These are phyloP conservation scores for Cryptococcus neoformans DNA, from an alignment of 1,284 basidiomycete genomes.

Conservation along the genomic window DNA sequence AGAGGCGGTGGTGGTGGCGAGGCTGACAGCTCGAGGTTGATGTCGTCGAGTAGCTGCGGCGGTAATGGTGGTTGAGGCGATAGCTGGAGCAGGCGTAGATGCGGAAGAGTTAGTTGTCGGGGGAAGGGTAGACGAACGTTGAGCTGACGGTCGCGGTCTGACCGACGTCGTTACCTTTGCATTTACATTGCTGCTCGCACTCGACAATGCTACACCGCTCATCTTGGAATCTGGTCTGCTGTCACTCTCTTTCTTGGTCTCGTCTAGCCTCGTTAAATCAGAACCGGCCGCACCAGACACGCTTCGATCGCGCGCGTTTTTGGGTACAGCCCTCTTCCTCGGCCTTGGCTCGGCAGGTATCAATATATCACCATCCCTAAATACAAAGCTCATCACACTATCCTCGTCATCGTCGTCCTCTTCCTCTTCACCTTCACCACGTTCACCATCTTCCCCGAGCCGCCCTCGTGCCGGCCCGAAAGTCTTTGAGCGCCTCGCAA, in stretches of 20 bases:
- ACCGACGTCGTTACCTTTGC: neutral
- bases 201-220: neutral
- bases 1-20: neutral
- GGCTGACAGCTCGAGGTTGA: neutral
- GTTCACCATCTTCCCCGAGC: neutral
- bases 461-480: neutral
- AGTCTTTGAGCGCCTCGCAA: neutral
- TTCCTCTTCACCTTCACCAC: neutral
- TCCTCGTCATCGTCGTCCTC: neutral
- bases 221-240: too few species aligned
- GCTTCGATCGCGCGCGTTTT: neutral
- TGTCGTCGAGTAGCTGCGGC: neutral
- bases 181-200: neutral
- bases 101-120: too few species aligned
- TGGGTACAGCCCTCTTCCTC: neutral
- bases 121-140: neutral
- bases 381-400: slow-evolving; percentile 35
- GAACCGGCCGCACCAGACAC: neutral
- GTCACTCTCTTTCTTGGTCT: neutral
- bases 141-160: neutral
- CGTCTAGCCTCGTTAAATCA: neutral
- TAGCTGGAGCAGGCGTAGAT: neutral
- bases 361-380: slow-evolving; percentile 25
- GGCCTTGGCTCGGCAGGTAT: slow-evolving; percentile 1
- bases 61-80: neutral